Conservation (phyloP, 2,329 filamentous ascomycete genomes). For the Chaetomium globosum region DNA sequence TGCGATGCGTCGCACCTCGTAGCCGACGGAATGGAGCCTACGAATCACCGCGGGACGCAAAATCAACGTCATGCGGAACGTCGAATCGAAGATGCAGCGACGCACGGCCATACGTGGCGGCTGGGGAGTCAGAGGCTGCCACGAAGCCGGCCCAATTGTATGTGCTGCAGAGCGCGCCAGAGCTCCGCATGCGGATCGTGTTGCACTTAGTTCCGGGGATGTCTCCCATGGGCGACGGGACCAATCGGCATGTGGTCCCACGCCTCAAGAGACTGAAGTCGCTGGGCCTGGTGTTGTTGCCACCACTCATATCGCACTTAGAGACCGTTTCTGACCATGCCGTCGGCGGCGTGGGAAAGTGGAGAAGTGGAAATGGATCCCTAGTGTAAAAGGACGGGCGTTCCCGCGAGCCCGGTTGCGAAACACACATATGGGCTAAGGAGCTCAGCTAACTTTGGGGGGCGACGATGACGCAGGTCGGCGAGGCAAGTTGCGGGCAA, state of each 20-base stretch:
- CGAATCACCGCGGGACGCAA: conserved; percentile 21
- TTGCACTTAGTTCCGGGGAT: conserved; percentile 19
- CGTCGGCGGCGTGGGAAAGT: background rate
- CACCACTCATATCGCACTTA: background rate
- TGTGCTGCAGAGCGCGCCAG: conserved; percentile 25
- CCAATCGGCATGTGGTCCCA: conserved; percentile 25
- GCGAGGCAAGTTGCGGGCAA: background rate
- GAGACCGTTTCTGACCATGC: background rate
- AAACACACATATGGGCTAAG: background rate
- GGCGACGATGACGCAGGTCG: background rate
- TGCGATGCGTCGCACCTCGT: conserved; percentile 2
- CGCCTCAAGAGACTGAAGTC: conserved; percentile 10
- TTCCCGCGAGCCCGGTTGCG: background rate
- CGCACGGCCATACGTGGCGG: conserved; percentile 22
- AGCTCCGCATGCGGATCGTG: conserved; percentile 34
- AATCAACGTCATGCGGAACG: conserved; percentile 1
- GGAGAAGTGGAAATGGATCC: background rate
- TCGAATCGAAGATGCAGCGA: conserved; percentile 33
- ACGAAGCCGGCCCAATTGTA: conserved; percentile 37
- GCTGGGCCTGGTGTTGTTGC: background rate
- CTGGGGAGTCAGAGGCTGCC: conserved; percentile 39
- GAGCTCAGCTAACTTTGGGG: background rate
- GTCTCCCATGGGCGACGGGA: conserved; percentile 18
- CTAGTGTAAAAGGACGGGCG: background rate
- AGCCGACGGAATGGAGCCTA: conserved; percentile 10